These are phyloP conservation scores for Nephelium lappaceum DNA, from an alignment of 345 rosid genomes.

Conservation along the genomic window DNA sequence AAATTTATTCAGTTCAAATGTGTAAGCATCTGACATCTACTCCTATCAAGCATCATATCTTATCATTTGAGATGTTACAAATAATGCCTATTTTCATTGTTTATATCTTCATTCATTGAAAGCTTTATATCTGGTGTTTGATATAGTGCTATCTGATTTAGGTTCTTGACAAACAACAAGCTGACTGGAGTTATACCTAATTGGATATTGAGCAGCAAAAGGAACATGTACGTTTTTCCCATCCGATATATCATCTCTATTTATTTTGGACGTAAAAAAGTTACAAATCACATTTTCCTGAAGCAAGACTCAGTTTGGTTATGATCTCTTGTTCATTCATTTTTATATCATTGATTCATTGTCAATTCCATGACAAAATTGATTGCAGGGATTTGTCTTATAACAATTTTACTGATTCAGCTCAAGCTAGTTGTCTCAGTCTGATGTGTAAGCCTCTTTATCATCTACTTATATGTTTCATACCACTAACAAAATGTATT, in stretches of 20 bases:
- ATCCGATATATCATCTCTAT: not conserved
- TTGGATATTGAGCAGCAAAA: constrained; percentile 38
- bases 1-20: not conserved
- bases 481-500: not conserved
- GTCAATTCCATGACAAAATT: constrained; percentile 1
- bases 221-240: constrained; percentile 40
- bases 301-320: not conserved
- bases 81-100: too few species aligned
- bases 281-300: not conserved
- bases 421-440: constrained; percentile 42
- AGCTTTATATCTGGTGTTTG: not conserved
- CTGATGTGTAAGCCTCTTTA: constrained; percentile 48
- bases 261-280: too few species aligned
- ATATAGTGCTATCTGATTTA: constrained; percentile 25
- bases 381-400: constrained; percentile 78
- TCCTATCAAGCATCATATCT: too few species aligned
- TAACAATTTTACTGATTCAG: constrained; percentile 69
- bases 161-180: constrained; percentile 78
- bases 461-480: not conserved
- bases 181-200: constrained; percentile 63
- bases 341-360: not conserved
- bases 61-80: too few species aligned
- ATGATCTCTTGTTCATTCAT: not conserved
- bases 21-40: not conserved
- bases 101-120: not conserved